phyloP scores from a whole-genome alignment of 768 basidiomycete species.

The Russula dissimulans region DNA sequence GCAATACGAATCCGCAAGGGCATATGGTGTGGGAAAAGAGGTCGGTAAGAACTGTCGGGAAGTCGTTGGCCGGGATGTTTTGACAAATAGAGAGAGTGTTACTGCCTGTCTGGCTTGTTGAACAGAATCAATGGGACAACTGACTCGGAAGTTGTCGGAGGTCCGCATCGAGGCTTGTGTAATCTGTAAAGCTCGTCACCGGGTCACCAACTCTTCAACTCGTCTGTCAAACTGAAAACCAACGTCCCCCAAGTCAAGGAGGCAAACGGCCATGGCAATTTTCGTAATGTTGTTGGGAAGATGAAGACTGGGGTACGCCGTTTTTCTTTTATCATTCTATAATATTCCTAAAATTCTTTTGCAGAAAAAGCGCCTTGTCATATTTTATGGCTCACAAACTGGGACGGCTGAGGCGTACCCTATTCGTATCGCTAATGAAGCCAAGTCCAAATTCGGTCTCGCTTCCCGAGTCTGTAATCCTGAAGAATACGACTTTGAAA shows the following conservation, averaged over 20 bases:
- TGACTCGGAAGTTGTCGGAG: no score
- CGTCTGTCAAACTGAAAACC: constrained; percentile 49
- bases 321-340: neutral
- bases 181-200: no score
- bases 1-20: constrained; percentile 30
- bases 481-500: constrained; percentile 98
- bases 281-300: constrained; percentile 89
- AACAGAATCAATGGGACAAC: no score
- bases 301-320: constrained; percentile 84
- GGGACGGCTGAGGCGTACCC: constrained; percentile 98
- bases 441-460: constrained; percentile 91
- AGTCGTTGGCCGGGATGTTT: constrained; percentile 5
- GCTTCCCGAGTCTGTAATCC: constrained; percentile 96
- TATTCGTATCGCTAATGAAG: constrained; percentile 95
- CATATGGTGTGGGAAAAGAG: constrained; percentile 42
- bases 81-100: no score
- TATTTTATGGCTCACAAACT: constrained; percentile 98
- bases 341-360: constrained; percentile 1
- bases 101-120: neutral
- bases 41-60: constrained; percentile 13
- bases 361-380: constrained; percentile 93
- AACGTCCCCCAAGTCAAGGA: constrained; percentile 31
- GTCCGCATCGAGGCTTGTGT: neutral
- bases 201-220: constrained; percentile 67
- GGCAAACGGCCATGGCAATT: constrained; percentile 66